Base-by-base conservation (phyloP, 169 alveolate species). In the Plasmodium malariae region DNA sequence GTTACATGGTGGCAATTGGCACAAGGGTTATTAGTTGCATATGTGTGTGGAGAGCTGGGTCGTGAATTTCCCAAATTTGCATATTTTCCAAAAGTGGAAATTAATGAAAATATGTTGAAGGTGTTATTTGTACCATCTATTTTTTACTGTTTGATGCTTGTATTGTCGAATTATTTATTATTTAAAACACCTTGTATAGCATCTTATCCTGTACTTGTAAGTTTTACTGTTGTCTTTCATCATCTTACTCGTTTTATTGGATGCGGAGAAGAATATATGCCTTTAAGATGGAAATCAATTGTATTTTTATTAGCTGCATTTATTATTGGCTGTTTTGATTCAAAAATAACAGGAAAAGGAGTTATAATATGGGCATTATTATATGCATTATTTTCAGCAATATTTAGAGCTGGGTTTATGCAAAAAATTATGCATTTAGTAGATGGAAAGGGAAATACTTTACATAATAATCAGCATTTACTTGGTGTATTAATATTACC, bases 1-100 rank as follows among this genome's bases (percentile, higher is more conserved):
- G 97, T 97, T 48, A 97, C 98, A 36, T 97, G 98, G 97, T 96
- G 98, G 96, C 98, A 97, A 74, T 94, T 97, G 92, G 95, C 97
- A 45, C 98, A 95, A 76, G 98, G 98, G 49, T 93, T 97, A 78
- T 62, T 96, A 88, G 93, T 96, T 87, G 98, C 98, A n/a, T 96
- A 96, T 95, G 94, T 96, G 70, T 93, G 97, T 74, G 98, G 98
- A 9, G 98, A 97, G 87, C 91, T 95, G 57, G 98, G 98, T 7
- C 40, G 63, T 28, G 95, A 94, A 55, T 96, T 86, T 78, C 97
- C 97, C 7, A 95, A 95, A 88, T 87, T 96, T 89, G 96, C 97
- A 14, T 95, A 95, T 73, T 96, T 96, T 87, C 97, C 98, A 32
- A 93, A 92, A 43, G 96, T 95, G n/a, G 93, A 93, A 63, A 92